A percentile compares a stretch with the other conserved stretches of the same genome.
Evolutionary conservation across 495 filamentous ascomycete genomes (phyloP).

Genomic region (Beverwykella pulmonaria): DNA sequence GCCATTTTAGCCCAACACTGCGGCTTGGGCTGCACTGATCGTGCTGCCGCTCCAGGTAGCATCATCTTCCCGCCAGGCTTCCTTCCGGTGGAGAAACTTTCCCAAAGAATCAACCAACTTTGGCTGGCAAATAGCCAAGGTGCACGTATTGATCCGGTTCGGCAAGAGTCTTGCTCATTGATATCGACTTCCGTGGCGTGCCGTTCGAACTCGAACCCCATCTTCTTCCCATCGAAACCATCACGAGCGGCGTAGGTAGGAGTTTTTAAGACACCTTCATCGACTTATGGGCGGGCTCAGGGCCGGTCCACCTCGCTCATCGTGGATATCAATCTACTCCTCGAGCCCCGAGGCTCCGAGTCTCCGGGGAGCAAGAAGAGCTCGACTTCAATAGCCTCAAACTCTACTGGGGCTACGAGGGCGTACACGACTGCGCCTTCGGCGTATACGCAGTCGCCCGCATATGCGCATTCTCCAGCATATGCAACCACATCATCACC

Average conservation of each 20-base stretch:
- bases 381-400: conserved; percentile 36
- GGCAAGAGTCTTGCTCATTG: conserved; percentile 27
- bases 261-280: conserved; percentile 4
- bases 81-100: conserved; percentile 7
- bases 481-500: conserved; percentile 29
- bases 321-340: conserved; percentile 87
- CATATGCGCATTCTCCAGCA: conserved; percentile 19
- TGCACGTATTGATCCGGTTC: conserved; percentile 20
- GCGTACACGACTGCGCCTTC: conserved; percentile 35
- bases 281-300: conserved; percentile 39
- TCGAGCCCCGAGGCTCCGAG: conserved; percentile 80
- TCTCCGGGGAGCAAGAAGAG: conserved; percentile 54
- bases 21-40: conserved; percentile 18
- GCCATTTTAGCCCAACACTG: conserved; percentile 33
- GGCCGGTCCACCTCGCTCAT: conserved; percentile 56
- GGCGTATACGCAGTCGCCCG: conserved; percentile 36
- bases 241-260: conserved; percentile 2
- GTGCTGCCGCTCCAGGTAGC: conserved; percentile 15
- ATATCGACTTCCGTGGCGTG: conserved; percentile 13
- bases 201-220: conserved; percentile 18
- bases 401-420: conserved; percentile 34
- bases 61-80: conserved; percentile 19
- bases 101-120: conserved; percentile 18
- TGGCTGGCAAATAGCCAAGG: conserved; percentile 28
- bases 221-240: not conserved